Conservation (phyloP, 768 basidiomycete species). For the Kwoniella newhampshirensis region DNA sequence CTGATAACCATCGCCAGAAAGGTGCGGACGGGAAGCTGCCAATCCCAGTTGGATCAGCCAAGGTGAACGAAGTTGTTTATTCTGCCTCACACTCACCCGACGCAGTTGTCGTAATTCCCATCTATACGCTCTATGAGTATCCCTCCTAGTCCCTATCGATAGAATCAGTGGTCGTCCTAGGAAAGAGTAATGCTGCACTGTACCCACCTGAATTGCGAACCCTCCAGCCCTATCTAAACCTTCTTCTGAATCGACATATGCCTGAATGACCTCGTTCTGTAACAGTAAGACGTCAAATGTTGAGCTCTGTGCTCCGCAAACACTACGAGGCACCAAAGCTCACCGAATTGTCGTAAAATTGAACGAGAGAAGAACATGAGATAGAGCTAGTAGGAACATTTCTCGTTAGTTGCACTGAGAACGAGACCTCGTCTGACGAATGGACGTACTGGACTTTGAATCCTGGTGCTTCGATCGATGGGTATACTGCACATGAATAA, state of each 20-base stretch:
- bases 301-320: background rate
- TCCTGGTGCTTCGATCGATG: slow-evolving; percentile 50
- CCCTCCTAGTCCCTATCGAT: slow-evolving; percentile 66
- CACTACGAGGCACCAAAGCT: slow-evolving; percentile 7
- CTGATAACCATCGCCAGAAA: slow-evolving; percentile 53
- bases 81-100: slow-evolving; percentile 55
- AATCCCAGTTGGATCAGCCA: background rate
- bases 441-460: slow-evolving; percentile 49
- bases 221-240: slow-evolving; percentile 87
- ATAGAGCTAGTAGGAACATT: slow-evolving; percentile 40
- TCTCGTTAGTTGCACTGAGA: background rate
- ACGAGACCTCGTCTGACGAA: too few species aligned
- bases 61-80: background rate
- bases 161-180: background rate
- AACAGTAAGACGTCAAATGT: background rate
- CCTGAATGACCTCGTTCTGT: slow-evolving; percentile 59
- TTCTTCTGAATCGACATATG: slow-evolving; percentile 82
- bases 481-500: slow-evolving; percentile 49
- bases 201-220: slow-evolving; percentile 81
- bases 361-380: slow-evolving; percentile 43
- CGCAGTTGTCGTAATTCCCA: slow-evolving; percentile 85
- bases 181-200: background rate
- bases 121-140: slow-evolving; percentile 79
- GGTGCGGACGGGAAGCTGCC: slow-evolving; percentile 73
- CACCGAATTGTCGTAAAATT: slow-evolving; percentile 50